Percentiles rank a stretch among this genome's conserved stretches.
These are phyloP conservation scores for Melampsora abietis-canadensis DNA, from an alignment of 1,284 basidiomycete genomes.

Conservation along the genomic window DNA sequence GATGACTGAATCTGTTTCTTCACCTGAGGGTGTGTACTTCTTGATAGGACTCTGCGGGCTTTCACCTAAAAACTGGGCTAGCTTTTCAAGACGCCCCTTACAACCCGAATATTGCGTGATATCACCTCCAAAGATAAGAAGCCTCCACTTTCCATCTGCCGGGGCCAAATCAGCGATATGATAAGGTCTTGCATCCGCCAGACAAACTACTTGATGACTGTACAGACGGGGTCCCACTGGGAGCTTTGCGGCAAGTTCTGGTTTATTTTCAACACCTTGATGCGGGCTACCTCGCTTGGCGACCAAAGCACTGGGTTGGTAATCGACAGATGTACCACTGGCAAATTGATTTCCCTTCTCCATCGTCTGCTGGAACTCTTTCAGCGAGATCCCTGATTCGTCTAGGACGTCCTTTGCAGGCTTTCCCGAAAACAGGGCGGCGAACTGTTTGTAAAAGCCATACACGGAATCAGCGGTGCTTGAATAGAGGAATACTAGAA, in stretches of 20 bases:
- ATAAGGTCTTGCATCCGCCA: conserved; percentile 41
- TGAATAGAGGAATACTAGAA: background rate
- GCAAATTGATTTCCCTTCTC: conserved; percentile 8
- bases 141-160: conserved; percentile 39
- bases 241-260: conserved; percentile 47
- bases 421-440: conserved; percentile 72
- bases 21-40: conserved; percentile 49
- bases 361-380: conserved; percentile 21
- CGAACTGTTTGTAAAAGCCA: conserved; percentile 57
- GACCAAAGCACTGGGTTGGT: conserved; percentile 47
- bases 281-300: conserved; percentile 43
- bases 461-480: background rate
- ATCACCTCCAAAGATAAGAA: conserved; percentile 50
- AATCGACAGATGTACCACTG: conserved; percentile 50
- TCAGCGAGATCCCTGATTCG: conserved; percentile 19
- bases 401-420: conserved; percentile 56
- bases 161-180: conserved; percentile 36
- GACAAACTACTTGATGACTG: conserved; percentile 40
- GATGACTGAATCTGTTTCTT: conserved; percentile 47
- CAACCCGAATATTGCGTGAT: conserved; percentile 42
- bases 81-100: conserved; percentile 31
- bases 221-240: conserved; percentile 50
- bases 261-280: conserved; percentile 44
- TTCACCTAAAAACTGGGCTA: conserved; percentile 6
- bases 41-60: conserved; percentile 48